Percentiles rank a stretch among this genome's conserved stretches.
Evolutionary conservation across 306 rosid genomes (phyloP).

Genomic region (Cercis canadensis): DNA sequence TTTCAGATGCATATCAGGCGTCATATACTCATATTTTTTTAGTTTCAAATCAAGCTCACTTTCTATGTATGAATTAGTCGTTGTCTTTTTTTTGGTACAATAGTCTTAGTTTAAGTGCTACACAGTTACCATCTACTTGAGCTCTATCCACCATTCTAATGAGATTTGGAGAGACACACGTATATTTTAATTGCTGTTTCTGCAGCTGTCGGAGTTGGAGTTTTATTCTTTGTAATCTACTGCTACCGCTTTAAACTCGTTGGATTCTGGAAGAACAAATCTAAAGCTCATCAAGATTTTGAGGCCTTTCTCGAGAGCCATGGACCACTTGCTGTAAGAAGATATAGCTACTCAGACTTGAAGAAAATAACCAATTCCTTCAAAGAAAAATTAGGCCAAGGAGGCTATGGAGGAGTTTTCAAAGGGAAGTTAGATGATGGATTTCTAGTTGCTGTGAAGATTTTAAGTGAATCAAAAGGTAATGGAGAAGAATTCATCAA

Average conservation of each 20-base stretch:
- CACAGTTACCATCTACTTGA: no score
- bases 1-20: no score
- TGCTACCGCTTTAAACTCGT: no score
- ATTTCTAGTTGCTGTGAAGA: conserved; percentile 37
- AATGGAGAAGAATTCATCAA: conserved; percentile 45
- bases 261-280: not conserved
- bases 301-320: conserved; percentile 13
- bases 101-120: no score
- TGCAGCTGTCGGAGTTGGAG: not conserved
- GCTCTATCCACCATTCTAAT: no score
- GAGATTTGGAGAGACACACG: not conserved
- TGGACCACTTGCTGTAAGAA: conserved; percentile 19
- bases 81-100: no score
- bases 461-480: conserved; percentile 26
- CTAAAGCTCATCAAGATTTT: not conserved
- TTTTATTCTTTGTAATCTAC: no score
- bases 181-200: not conserved
- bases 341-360: conserved; percentile 32
- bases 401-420: conserved; percentile 47
- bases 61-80: no score
- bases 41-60: no score
- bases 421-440: conserved; percentile 35
- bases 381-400: conserved; percentile 40
- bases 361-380: conserved; percentile 38
- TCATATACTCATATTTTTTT: no score